Conservation (phyloP, 2,329 filamentous ascomycete species). For the Cephalotrichum gorgonifer region DNA sequence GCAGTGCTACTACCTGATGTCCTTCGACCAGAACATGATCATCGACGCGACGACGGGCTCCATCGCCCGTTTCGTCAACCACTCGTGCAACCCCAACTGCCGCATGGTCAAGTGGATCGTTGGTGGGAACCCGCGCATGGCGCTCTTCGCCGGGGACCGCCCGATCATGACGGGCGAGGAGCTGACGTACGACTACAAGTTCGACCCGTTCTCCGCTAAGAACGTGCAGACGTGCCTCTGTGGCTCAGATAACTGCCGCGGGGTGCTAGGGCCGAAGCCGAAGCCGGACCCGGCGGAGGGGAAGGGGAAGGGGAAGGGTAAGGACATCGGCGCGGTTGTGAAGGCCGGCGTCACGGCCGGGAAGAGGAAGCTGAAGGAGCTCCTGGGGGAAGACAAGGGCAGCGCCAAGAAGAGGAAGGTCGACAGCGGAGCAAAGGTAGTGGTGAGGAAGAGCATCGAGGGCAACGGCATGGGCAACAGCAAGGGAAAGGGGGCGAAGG, state of each 20-base stretch:
- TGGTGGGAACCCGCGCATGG: slow-evolving; percentile 87
- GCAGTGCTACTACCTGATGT: slow-evolving; percentile 97
- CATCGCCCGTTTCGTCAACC: slow-evolving; percentile 95
- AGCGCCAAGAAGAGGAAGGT: slow-evolving; percentile 4
- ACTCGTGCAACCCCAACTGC: slow-evolving; percentile 93
- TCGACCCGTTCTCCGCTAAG: slow-evolving; percentile 58
- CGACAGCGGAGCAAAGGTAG: background rate
- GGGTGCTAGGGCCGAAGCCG: slow-evolving; percentile 50
- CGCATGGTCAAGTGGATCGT: slow-evolving; percentile 98
- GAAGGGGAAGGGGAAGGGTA: slow-evolving; percentile 14
- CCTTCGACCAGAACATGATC: slow-evolving; percentile 96
- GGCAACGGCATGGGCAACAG: background rate
- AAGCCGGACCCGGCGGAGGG: slow-evolving; percentile 36
- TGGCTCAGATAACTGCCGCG: slow-evolving; percentile 52
- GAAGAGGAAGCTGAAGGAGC: slow-evolving; percentile 6
- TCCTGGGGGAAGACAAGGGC: background rate
- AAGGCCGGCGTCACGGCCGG: slow-evolving; percentile 4
- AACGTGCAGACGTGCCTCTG: slow-evolving; percentile 59
- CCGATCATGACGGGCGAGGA: slow-evolving; percentile 94
- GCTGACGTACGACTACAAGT: slow-evolving; percentile 85
- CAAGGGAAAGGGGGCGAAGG: background rate
- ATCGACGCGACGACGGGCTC: slow-evolving; percentile 94
- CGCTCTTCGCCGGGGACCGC: slow-evolving; percentile 80
- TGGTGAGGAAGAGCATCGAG: too few relatives aligned
- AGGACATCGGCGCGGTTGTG: background rate